A percentile compares a stretch with the other conserved stretches of the same genome.
These are phyloP conservation scores for Lizonia empirigonia DNA, from an alignment of 2,329 filamentous ascomycete species.

Conservation along the genomic window DNA sequence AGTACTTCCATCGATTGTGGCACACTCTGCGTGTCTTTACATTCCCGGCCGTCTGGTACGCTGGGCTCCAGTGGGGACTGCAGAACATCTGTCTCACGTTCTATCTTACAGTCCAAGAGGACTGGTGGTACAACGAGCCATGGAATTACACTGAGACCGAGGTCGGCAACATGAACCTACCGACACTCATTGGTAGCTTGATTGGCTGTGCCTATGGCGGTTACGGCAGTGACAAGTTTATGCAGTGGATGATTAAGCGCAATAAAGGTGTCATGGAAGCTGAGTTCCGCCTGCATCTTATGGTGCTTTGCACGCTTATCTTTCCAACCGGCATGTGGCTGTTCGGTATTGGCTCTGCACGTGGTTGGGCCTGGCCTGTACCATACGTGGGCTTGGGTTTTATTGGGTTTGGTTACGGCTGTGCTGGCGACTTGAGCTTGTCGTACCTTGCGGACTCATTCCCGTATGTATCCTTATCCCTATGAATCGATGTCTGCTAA, in stretches of 20 bases:
- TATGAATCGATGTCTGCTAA: background rate
- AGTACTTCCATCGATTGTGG: conserved; percentile 60
- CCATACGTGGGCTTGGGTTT: conserved; percentile 63
- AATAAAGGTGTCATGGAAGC: conserved; percentile 62
- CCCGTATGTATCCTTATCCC: conserved; percentile 15
- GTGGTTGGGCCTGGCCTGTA: conserved; percentile 59
- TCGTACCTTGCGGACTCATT: conserved; percentile 27
- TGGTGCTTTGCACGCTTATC: conserved; percentile 57
- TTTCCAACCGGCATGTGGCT: conserved; percentile 60
- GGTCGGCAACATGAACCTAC: conserved; percentile 64
- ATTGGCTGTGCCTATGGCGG: conserved; percentile 64
- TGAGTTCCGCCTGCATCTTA: conserved; percentile 60
- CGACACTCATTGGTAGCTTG: conserved; percentile 60
- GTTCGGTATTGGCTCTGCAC: conserved; percentile 59
- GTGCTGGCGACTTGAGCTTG: conserved; percentile 58
- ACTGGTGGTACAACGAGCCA: conserved; percentile 59
- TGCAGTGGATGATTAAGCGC: conserved; percentile 60
- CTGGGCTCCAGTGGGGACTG: conserved; percentile 64
- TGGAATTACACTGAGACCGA: conserved; percentile 62
- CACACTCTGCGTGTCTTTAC: conserved; percentile 63
- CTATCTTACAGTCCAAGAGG: conserved; percentile 63
- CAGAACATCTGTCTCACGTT: conserved; percentile 67
- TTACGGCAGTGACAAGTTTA: conserved; percentile 62
- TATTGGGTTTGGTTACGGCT: conserved; percentile 65
- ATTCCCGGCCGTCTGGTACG: conserved; percentile 63